Evolutionary conservation across 768 basidiomycete genomes (phyloP).

Genomic region (Cyclocybe aegerita): DNA sequence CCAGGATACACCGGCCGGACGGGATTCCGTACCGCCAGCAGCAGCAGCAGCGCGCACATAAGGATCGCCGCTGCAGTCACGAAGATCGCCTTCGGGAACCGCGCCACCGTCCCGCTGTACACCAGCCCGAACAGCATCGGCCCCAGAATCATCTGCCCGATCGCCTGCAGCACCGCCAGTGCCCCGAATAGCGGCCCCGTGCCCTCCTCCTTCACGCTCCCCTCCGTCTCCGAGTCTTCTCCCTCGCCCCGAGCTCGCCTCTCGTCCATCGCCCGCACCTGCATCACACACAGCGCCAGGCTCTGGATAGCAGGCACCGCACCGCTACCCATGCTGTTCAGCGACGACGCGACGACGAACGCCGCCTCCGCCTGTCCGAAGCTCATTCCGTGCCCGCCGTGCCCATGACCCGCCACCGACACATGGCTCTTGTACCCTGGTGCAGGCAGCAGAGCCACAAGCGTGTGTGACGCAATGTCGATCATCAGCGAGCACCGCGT

Average conservation of each 20-base stretch:
- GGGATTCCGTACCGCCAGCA: conserved; percentile 42
- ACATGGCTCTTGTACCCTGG: conserved; percentile 35
- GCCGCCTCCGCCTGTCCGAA: conserved; percentile 37
- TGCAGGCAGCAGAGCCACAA: conserved; percentile 55
- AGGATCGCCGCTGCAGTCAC: conserved; percentile 52
- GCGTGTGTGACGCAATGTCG: conserved; percentile 62
- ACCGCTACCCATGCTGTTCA: conserved; percentile 67
- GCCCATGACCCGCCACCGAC: not conserved
- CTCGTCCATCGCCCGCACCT: conserved; percentile 38
- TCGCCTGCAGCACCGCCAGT: conserved; percentile 66
- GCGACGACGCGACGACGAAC: conserved; percentile 60
- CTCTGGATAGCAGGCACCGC: conserved; percentile 69
- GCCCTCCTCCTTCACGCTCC: conserved; percentile 18
- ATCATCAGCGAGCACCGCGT: conserved; percentile 60
- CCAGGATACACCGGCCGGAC: conserved; percentile 17
- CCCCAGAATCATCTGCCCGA: conserved; percentile 68
- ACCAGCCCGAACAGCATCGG: conserved; percentile 74
- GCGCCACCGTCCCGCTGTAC: conserved; percentile 68
- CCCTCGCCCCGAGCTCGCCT: conserved; percentile 14
- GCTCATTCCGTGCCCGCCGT: conserved; percentile 7
- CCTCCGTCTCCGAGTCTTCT: conserved; percentile 16
- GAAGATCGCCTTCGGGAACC: conserved; percentile 73
- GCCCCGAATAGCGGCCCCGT: conserved; percentile 70
- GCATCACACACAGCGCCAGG: conserved; percentile 64
- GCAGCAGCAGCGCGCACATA: conserved; percentile 31